These are phyloP conservation scores for Phytopythium cucurbitacearum DNA, from an alignment of 352 stramenopile genomes.

Conservation along the genomic window DNA sequence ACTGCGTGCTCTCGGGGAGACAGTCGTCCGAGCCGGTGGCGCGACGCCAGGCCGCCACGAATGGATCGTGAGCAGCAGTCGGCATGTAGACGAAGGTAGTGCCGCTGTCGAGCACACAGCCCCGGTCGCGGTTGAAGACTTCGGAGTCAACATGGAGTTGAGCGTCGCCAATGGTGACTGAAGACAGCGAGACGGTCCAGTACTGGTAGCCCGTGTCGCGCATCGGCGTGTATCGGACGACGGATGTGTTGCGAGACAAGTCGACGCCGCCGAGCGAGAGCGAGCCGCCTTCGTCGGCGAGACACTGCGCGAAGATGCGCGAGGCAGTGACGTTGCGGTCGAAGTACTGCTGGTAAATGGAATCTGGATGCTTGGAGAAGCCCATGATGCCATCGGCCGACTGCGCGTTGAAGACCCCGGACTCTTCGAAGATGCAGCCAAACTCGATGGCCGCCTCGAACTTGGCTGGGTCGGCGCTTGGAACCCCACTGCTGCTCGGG, in stretches of 20 bases:
- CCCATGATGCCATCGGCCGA: constrained; percentile 97
- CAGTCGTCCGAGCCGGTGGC: constrained; percentile 34
- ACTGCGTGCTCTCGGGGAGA: constrained; percentile 40
- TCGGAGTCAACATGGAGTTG: constrained; percentile 24
- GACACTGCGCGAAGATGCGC: constrained; percentile 93
- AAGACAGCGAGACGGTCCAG: constrained; percentile 67
- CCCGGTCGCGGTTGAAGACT: constrained; percentile 59
- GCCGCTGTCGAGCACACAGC: constrained; percentile 75
- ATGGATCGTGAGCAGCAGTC: constrained; percentile 20
- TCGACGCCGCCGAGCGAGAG: constrained; percentile 92
- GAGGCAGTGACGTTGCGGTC: constrained; percentile 68
- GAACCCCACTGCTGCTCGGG: neutral
- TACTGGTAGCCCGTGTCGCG: constrained; percentile 72
- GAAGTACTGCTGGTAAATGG: constrained; percentile 91
- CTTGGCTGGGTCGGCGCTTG: neutral
- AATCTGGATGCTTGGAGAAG: constrained; percentile 88
- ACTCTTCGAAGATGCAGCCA: constrained; percentile 92
- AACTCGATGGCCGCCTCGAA: constrained; percentile 79
- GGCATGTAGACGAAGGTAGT: constrained; percentile 81
- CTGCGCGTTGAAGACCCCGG: constrained; percentile 89
- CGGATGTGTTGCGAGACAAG: constrained; percentile 48
- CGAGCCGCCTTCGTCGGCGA: constrained; percentile 79
- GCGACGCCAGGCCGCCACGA: constrained; percentile 42
- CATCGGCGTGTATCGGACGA: constrained; percentile 87
- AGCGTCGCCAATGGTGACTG: constrained; percentile 32